Evolutionary conservation across 257 asterid species (phyloP), one percentile per base, ranked within the genome.

Genomic region (Cinchona pubescens): DNA sequence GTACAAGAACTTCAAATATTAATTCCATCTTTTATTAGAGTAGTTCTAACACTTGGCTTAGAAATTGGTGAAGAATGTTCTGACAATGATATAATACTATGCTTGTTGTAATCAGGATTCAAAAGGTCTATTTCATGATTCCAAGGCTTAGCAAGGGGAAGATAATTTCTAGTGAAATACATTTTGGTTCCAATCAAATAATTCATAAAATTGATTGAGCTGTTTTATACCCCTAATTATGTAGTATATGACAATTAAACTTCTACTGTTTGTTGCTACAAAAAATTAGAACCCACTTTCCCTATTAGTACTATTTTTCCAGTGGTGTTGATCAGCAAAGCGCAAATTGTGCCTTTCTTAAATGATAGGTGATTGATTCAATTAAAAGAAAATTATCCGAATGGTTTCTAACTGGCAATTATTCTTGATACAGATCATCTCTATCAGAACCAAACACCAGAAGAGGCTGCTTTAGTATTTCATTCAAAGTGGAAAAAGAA

Each of bases 381-480:
- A 23, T 63, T 23, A 6, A 5, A 8, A 62, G 23, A 18, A 21
- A 35, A 59, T 59, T 43, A 3, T 59, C 12, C 42, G 40, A 67
- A 4, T 18, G 71, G 48, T 76, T 2, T 69, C 80, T 80, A 74
- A 85, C 73, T 71, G 5, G 45, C 43, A 3, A 18, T 76, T 78
- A 12, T 56, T 56, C 51, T 67, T 73, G 67, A 76, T 59, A 80
- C 92, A 94, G 98, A 79, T 92, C 99, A 30, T 88, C 91, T 0
- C 40, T 89, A 25, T 87, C 96, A 6, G 97, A 92, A 63, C 84
- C 89, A 71, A 90, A 91, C 80, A 91, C 91, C 9, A 86, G 95
- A 32, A 66, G 88, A 0, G 82, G 86, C 77, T 95, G 98, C 73
- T 91, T 95, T 35, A 70, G 84, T 46, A 71, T 56, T n/a, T 75